A percentile compares a stretch with the other conserved stretches of the same genome.
Conservation (phyloP, 768 basidiomycete genomes). For the Suillus variegatus region DNA sequence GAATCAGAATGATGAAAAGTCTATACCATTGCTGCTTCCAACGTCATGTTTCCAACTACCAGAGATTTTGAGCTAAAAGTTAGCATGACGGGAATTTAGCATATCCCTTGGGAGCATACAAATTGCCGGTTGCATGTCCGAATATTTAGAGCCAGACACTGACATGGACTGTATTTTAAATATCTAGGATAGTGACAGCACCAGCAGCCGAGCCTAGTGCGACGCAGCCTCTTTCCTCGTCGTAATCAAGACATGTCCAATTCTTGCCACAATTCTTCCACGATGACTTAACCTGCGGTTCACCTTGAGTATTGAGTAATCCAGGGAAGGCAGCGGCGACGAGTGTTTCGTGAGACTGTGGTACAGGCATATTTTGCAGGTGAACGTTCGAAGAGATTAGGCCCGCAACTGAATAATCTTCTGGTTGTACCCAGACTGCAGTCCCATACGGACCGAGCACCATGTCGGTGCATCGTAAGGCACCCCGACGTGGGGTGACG, state of each 20-base stretch:
- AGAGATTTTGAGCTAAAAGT: not conserved
- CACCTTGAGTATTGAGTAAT: constrained; percentile 14
- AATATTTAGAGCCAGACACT: not conserved
- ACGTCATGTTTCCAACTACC: not conserved
- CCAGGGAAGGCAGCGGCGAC: constrained; percentile 55
- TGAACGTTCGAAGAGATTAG: constrained; percentile 30
- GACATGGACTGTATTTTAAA: constrained; percentile 19
- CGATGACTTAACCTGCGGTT: constrained; percentile 32
- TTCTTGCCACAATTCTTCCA: constrained; percentile 36
- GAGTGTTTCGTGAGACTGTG: constrained; percentile 39
- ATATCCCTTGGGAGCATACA: not conserved
- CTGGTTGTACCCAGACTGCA: constrained; percentile 64
- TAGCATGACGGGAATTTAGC: not conserved
- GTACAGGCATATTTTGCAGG: constrained; percentile 16
- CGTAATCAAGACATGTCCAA: constrained; percentile 66
- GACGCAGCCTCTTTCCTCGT: constrained; percentile 55
- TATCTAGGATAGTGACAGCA: constrained; percentile 41
- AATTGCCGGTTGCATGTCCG: not conserved
- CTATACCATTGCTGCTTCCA: not conserved
- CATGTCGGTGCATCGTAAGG: constrained; percentile 55
- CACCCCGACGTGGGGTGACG: constrained; percentile 44
- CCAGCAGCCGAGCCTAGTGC: constrained; percentile 55
- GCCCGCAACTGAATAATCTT: constrained; percentile 42
- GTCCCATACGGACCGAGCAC: constrained; percentile 57
- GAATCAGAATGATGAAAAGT: not conserved